Evolutionary conservation across 768 basidiomycete genomes (phyloP).

Genomic region (Serpula lacrymans): DNA sequence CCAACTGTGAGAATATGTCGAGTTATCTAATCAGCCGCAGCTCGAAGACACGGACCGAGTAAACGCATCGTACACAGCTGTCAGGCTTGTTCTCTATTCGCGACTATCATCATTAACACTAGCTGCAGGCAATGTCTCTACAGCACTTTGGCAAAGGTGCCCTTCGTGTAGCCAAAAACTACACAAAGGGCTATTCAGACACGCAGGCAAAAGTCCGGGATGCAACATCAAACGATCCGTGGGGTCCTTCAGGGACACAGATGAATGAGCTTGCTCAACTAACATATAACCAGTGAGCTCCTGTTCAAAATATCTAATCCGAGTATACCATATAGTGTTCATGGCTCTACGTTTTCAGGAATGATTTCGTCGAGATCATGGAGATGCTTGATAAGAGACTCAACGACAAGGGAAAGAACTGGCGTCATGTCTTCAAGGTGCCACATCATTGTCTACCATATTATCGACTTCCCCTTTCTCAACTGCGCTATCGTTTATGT

Average conservation of each 20-base stretch:
- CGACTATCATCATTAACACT: no score
- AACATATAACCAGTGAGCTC: conserved; percentile 89
- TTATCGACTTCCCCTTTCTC: background rate
- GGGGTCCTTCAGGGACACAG: conserved; percentile 96
- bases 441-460: conserved; percentile 19
- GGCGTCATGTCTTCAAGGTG: conserved; percentile 99
- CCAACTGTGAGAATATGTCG: no score
- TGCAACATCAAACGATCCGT: conserved; percentile 96
- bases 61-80: no score
- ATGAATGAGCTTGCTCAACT: conserved; percentile 99
- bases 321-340: background rate
- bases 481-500: conserved; percentile 3
- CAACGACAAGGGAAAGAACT: conserved; percentile 99
- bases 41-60: no score
- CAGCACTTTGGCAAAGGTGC: conserved; percentile 84
- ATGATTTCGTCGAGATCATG: conserved; percentile 99
- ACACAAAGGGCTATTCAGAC: conserved; percentile 95
- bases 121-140: conserved; percentile 51
- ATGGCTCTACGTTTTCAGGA: conserved; percentile 37
- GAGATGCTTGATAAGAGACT: conserved; percentile 99
- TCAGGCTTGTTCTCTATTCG: no score
- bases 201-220: conserved; percentile 94
- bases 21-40: no score
- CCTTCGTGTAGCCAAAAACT: conserved; percentile 89
- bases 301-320: conserved; percentile 1